These are phyloP conservation scores for Neofusicoccum laricinum DNA, from an alignment of 2,329 filamentous ascomycete genomes.

Conservation along the genomic window DNA sequence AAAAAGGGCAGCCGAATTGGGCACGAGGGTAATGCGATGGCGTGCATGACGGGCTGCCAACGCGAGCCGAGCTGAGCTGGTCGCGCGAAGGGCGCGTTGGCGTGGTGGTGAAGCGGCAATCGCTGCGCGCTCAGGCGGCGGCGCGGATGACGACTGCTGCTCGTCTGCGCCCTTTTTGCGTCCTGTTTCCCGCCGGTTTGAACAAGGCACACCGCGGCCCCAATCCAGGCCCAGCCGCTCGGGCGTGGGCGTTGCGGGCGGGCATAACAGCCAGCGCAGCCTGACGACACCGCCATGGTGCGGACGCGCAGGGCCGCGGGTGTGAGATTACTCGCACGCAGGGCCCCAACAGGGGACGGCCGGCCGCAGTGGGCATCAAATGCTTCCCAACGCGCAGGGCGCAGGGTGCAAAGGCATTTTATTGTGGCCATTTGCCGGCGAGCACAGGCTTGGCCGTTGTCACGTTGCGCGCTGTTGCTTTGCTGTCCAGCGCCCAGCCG, in stretches of 20 bases:
- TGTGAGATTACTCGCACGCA: constrained; percentile 3
- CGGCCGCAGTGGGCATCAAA: constrained; percentile 1
- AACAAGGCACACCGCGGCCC: constrained; percentile 4
- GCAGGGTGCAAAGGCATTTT: constrained; percentile 1
- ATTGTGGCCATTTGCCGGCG: constrained; percentile 1
- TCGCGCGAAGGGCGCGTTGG: neutral
- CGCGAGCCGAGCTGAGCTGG: neutral
- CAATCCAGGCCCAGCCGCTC: neutral
- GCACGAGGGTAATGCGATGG: neutral
- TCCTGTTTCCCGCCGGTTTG: neutral
- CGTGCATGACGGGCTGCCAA: neutral
- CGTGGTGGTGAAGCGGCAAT: neutral
- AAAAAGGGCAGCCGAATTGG: neutral
- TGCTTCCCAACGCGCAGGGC: constrained; percentile 2
- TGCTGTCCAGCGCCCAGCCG: constrained; percentile 4
- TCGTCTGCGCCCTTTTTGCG: neutral
- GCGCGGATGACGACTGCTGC: neutral
- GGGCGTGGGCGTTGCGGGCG: neutral
- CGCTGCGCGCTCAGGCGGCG: neutral
- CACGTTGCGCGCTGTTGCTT: constrained; percentile 1
- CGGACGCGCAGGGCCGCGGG: neutral
- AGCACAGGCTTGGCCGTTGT: constrained; percentile 8
- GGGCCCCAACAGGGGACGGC: constrained; percentile 2
- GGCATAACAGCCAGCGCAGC: constrained; percentile 4
- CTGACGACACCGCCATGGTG: constrained; percentile 8